Evolutionary conservation across 768 basidiomycete genomes (phyloP), one percentile per base, ranked within the genome.

Genomic region (Phylloporus arenicola): DNA sequence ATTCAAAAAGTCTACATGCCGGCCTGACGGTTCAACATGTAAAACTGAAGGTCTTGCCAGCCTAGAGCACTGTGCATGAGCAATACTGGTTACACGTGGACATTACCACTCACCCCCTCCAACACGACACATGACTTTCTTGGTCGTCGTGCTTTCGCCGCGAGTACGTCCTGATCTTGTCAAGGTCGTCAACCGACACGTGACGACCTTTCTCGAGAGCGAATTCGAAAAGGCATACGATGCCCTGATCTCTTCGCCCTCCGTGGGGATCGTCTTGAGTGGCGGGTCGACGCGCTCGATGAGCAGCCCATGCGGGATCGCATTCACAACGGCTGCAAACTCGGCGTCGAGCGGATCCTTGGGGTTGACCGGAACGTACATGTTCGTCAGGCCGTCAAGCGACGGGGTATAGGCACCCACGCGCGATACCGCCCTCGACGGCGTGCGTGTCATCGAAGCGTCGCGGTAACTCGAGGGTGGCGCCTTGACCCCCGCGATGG

Each of bases 71-170:
- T 37, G 14, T 6, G 35, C 25, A 47, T 57, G 1, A 63, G 52
- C 13, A 47, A 35, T 3, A 22, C 17, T 6, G 14, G 0, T 45
- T 52, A 51, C 22, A n/a, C n/a, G 41, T 2, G 27, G 22, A 8
- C 47, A 45, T 47, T 30, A n/a, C 38, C 6, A 74, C 82, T 62
- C 56, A 84, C 88, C 88, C 68, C 88, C 89, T 41, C 91, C 91
- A 54, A 93, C 86, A 52, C 91, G 83, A 70, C 86, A 90, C 85
- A 94, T 87, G 27, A 93, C 91, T 69, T 91, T 93, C 80, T 86
- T 90, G 57, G 75, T 73, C 56, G 70, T 76, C 42, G 70, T 72
- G 45, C 54, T 48, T 56, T 69, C 60, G 49, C 74, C 73, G 43
- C 73, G 65, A 31, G 68, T 62, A 19, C 67, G 72, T 62, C 74